Evolutionary conservation across 495 filamentous ascomycete genomes (phyloP).

Genomic region (Cryomyces minteri): DNA sequence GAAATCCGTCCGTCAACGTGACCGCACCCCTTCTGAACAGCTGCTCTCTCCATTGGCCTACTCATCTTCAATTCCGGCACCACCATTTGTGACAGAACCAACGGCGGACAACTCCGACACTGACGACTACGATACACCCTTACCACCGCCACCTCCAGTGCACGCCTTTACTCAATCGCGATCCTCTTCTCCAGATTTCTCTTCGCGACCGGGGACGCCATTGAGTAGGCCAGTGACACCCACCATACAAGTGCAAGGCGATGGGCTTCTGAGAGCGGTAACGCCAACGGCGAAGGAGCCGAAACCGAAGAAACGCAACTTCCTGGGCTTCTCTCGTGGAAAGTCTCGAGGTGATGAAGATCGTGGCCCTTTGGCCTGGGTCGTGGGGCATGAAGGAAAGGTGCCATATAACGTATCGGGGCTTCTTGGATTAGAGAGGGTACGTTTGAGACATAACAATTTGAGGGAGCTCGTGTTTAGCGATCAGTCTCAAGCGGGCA

Average conservation of each 20-base stretch:
- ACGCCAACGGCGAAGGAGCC: slow-evolving; percentile 4
- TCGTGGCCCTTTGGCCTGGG: slow-evolving; percentile 10
- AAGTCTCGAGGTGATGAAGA: slow-evolving; percentile 2
- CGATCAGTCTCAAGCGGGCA: not conserved
- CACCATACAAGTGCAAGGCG: not conserved
- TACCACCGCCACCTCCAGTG: slow-evolving; percentile 3
- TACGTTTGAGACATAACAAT: no score
- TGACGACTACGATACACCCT: not conserved
- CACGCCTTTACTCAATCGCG: not conserved
- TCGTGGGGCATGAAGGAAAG: slow-evolving; percentile 8
- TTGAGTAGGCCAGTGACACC: slow-evolving; percentile 8
- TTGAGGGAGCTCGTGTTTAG: no score
- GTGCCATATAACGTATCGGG: slow-evolving; percentile 5
- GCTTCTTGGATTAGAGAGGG: slow-evolving; percentile 4
- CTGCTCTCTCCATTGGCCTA: not conserved
- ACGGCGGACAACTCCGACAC: not conserved
- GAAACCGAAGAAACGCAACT: slow-evolving; percentile 9
- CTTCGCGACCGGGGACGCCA: slow-evolving; percentile 3
- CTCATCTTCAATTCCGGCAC: not conserved
- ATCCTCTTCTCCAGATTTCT: slow-evolving; percentile 1
- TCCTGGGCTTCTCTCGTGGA: slow-evolving; percentile 4
- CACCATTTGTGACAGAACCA: not conserved
- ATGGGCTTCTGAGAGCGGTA: not conserved
- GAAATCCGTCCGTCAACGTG: not conserved
- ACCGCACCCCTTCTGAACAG: not conserved